A percentile compares a stretch with the other conserved stretches of the same genome.
These are phyloP conservation scores for Pelagomonas calceolata DNA, from an alignment of 108 stramenopile species.

Conservation along the genomic window DNA sequence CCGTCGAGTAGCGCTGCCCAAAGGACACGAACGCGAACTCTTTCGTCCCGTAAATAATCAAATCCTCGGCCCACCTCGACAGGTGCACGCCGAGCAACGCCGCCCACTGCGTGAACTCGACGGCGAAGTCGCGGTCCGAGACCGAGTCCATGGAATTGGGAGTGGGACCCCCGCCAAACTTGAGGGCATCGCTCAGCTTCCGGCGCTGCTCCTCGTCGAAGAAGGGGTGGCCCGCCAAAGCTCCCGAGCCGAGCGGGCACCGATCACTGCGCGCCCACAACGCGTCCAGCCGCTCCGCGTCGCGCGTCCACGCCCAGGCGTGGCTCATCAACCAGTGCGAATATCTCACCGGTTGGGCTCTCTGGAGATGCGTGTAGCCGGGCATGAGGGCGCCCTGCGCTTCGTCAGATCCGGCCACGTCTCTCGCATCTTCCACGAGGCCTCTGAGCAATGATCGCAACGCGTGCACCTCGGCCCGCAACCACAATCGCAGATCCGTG, in stretches of 20 bases:
- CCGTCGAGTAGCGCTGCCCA: slow-evolving; percentile 94
- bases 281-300: slow-evolving; percentile 77
- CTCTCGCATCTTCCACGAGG: slow-evolving; percentile 56
- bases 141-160: slow-evolving; percentile 88
- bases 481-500: slow-evolving; percentile 92
- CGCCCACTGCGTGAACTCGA: slow-evolving; percentile 95
- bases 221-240: slow-evolving; percentile 96
- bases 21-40: slow-evolving; percentile 77
- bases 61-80: slow-evolving; percentile 93
- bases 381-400: slow-evolving; percentile 90
- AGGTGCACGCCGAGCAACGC: slow-evolving; percentile 76
- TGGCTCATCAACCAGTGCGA: slow-evolving; percentile 94
- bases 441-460: slow-evolving; percentile 18
- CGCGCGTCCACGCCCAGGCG: slow-evolving; percentile 75
- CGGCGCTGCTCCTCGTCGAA: slow-evolving; percentile 75
- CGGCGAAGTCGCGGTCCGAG: slow-evolving; percentile 97
- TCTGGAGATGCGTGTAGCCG: slow-evolving; percentile 98
- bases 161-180: slow-evolving; percentile 76
- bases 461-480: slow-evolving; percentile 6
- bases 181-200: slow-evolving; percentile 75
- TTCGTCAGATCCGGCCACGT: slow-evolving; percentile 48
- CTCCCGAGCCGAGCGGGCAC: slow-evolving; percentile 90
- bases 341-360: slow-evolving; percentile 91
- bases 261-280: slow-evolving; percentile 74
- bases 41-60: slow-evolving; percentile 84